Evolutionary conservation across 1,284 basidiomycete genomes (phyloP).

Genomic region (Singerocomus inundabilis): DNA sequence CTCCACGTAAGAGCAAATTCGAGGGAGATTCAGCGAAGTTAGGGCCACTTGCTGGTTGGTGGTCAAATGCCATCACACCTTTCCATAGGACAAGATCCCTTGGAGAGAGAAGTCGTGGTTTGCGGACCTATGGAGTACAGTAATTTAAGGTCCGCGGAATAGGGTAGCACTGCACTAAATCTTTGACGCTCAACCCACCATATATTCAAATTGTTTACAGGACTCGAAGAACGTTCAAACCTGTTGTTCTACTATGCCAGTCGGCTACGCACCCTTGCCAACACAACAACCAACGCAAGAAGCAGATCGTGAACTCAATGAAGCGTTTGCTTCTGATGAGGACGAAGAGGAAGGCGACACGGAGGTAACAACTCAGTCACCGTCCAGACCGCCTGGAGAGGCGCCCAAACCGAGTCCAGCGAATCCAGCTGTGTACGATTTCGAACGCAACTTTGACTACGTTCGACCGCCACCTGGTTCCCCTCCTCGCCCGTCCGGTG

Average conservation of each 20-base stretch:
- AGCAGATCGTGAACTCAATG: constrained; percentile 62
- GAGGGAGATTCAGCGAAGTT: constrained; percentile 2
- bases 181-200: neutral
- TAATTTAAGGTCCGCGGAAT: too few species aligned
- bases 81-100: constrained; percentile 9
- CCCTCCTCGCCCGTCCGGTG: constrained; percentile 62
- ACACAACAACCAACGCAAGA: constrained; percentile 46
- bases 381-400: constrained; percentile 6
- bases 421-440: constrained; percentile 62
- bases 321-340: constrained; percentile 59
- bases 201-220: neutral
- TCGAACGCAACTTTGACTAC: constrained; percentile 78
- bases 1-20: too few species aligned
- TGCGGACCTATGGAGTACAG: too few species aligned
- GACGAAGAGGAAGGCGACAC: constrained; percentile 50
- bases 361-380: constrained; percentile 36
- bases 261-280: constrained; percentile 51
- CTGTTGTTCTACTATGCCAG: constrained; percentile 36
- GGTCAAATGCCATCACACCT: constrained; percentile 7
- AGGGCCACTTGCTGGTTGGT: constrained; percentile 1
- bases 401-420: constrained; percentile 4
- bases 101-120: constrained; percentile 8
- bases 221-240: neutral
- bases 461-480: constrained; percentile 77
- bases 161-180: too few species aligned